These are phyloP conservation scores for Arabis hirsuta DNA, from an alignment of 345 rosid species.

Conservation along the genomic window DNA sequence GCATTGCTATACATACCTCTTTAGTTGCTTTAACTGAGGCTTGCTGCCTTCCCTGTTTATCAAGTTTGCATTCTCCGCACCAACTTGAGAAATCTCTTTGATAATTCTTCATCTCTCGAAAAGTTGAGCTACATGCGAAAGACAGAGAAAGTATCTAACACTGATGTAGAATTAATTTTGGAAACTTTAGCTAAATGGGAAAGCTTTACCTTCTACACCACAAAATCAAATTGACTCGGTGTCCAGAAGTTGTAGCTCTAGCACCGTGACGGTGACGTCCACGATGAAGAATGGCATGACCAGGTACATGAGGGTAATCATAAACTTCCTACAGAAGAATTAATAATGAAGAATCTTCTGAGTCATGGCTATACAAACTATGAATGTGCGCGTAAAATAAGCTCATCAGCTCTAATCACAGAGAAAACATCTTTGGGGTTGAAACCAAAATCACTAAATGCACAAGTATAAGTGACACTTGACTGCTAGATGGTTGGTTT, in stretches of 20 bases:
- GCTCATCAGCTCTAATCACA: neutral
- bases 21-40: conserved; percentile 53
- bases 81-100: conserved; percentile 82
- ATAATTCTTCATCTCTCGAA: conserved; percentile 84
- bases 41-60: conserved; percentile 64
- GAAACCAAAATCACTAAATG: conserved; percentile 4
- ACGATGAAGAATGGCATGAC: conserved; percentile 85
- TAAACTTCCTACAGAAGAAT: conserved; percentile 60
- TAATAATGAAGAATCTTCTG: conserved; percentile 3
- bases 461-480: conserved; percentile 6
- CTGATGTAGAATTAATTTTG: neutral
- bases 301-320: conserved; percentile 82
- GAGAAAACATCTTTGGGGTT: conserved; percentile 4
- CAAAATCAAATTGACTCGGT: conserved; percentile 76
- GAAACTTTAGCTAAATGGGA: neutral
- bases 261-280: conserved; percentile 99
- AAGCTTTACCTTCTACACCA: conserved; percentile 91
- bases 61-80: conserved; percentile 80
- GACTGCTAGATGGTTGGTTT: conserved; percentile 16
- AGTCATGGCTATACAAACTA: conserved; percentile 8
- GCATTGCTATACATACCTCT: conserved; percentile 32
- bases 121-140: conserved; percentile 60
- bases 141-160: neutral
- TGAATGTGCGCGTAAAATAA: neutral
- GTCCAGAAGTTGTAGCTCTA: conserved; percentile 83